phyloP scores from a whole-genome alignment of 2,329 filamentous ascomycete species.

The Ophiostoma sp. region DNA sequence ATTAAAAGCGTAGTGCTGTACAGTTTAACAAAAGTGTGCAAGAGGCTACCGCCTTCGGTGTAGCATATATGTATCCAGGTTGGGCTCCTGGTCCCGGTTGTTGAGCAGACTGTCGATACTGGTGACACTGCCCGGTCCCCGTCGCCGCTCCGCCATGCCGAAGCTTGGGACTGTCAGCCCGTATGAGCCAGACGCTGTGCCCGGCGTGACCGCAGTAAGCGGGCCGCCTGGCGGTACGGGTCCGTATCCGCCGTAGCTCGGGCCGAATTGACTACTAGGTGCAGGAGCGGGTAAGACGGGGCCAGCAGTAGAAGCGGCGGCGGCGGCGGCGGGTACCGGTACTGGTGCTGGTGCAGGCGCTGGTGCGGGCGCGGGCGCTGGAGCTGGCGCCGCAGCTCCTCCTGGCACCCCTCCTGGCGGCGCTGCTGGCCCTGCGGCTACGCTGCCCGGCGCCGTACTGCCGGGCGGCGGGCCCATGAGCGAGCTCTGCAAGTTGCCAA shows the following conservation, averaged over 20 bases:
- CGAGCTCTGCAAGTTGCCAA: constrained; percentile 18
- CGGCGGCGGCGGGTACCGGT: too few relatives aligned
- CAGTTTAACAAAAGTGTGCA: too few relatives aligned
- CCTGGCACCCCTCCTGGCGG: background rate
- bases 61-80: constrained; percentile 21
- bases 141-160: background rate
- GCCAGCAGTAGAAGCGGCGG: too few relatives aligned
- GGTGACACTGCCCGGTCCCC: constrained; percentile 20
- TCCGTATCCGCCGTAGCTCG: too few relatives aligned
- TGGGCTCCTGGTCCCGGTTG: constrained; percentile 22
- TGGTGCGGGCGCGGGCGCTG: background rate
- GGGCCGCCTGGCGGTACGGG: too few relatives aligned
- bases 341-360: background rate
- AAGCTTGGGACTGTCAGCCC: background rate
- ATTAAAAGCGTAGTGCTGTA: too few relatives aligned
- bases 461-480: constrained; percentile 13
- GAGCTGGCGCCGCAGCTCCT: background rate
- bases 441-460: constrained; percentile 17
- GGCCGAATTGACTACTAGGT: too few relatives aligned
- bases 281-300: too few relatives aligned
- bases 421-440: background rate
- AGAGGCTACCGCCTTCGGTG: too few relatives aligned
- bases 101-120: constrained; percentile 28
- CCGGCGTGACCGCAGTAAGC: background rate
- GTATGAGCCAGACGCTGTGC: background rate